Evolutionary conservation across 306 rosid genomes (phyloP).

Genomic region (Delonix regia): DNA sequence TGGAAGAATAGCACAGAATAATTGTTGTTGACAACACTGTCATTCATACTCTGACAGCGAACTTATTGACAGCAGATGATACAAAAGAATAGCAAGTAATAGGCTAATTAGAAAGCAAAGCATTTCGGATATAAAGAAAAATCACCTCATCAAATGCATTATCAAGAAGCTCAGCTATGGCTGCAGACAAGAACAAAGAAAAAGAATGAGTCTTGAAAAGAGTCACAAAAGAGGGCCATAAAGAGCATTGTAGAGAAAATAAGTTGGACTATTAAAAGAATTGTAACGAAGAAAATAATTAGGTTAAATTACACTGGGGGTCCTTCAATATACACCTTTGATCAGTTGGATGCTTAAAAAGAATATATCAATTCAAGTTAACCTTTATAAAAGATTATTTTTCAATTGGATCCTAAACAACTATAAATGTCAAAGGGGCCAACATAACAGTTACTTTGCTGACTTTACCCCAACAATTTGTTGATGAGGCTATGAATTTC

Average conservation of each 20-base stretch:
- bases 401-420: not conserved
- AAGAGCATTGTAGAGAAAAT: conserved; percentile 11
- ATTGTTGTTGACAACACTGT: not conserved
- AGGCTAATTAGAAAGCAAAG: conserved; percentile 23
- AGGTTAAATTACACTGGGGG: not conserved
- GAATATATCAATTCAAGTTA: not conserved
- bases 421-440: not conserved
- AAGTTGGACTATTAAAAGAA: not conserved
- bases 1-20: not conserved
- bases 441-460: not conserved
- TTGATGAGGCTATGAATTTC: not conserved
- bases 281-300: not conserved
- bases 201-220: conserved; percentile 1
- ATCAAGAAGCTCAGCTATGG: conserved; percentile 90
- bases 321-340: not conserved
- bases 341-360: not conserved
- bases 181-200: conserved; percentile 54
- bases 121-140: conserved; percentile 31
- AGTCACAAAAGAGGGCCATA: conserved; percentile 1
- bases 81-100: not conserved
- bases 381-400: not conserved
- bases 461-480: not conserved
- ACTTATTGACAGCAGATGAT: conserved; percentile 10
- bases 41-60: not conserved
- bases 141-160: conserved; percentile 95